These are phyloP conservation scores for Triticum urartu DNA, from an alignment of 176 grass and related monocot species.

Conservation along the genomic window DNA sequence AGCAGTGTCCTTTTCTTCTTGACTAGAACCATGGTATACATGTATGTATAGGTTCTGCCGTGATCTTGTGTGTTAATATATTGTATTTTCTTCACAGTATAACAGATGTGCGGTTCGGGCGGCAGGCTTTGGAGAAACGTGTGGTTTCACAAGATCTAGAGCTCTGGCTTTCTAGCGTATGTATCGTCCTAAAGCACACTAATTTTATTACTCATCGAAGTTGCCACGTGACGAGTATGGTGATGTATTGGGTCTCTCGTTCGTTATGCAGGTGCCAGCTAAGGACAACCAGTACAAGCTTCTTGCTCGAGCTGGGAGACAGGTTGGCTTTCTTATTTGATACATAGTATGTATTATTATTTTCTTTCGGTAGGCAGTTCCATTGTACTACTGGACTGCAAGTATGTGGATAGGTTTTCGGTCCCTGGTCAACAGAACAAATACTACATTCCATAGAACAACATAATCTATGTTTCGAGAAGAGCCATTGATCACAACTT, in stretches of 20 bases:
- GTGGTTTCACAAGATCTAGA: constrained; percentile 96
- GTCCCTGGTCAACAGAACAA: constrained; percentile 13
- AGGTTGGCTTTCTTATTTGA: constrained; percentile 52
- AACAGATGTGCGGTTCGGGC: constrained; percentile 75
- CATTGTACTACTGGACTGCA: neutral
- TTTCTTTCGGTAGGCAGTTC: neutral
- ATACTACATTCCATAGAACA: neutral
- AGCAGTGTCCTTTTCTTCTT: neutral
- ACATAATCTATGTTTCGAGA: neutral
- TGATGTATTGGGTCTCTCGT: constrained; percentile 17
- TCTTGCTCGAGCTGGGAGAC: constrained; percentile 95
- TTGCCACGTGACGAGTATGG: neutral
- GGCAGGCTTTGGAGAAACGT: constrained; percentile 84
- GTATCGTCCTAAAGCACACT: neutral
- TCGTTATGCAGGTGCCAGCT: constrained; percentile 55
- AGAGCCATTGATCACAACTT: neutral
- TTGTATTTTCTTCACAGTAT: constrained; percentile 54
- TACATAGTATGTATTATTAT: neutral
- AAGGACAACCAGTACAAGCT: constrained; percentile 93
- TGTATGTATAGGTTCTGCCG: neutral
- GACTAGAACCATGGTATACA: neutral
- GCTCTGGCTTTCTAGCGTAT: constrained; percentile 96
- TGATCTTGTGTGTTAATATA: neutral
- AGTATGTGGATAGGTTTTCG: neutral
- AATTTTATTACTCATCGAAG: neutral